Percentiles rank a stretch among this genome's conserved stretches.
Conservation (phyloP, 306 rosid species). For the Lupinus albus region DNA sequence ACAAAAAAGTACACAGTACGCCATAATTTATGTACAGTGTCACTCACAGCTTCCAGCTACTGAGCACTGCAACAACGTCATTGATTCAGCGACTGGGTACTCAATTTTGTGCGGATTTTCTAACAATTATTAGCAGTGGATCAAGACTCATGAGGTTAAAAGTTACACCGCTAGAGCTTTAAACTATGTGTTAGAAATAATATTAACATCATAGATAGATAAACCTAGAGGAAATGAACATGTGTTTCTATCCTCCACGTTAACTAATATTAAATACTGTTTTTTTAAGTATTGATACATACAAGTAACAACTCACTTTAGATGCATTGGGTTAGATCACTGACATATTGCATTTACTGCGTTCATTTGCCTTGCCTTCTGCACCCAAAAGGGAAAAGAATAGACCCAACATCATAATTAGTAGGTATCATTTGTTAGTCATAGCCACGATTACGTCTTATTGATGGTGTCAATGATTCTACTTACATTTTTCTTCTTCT, state of each 20-base stretch:
- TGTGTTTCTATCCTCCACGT: conserved; percentile 3
- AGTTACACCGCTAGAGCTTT: not conserved
- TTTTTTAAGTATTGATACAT: not conserved
- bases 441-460: not conserved
- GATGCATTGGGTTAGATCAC: conserved; percentile 23
- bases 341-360: conserved; percentile 45
- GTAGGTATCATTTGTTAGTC: conserved; percentile 16
- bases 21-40: not conserved
- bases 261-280: not conserved
- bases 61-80: conserved; percentile 36
- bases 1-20: conserved; percentile 44
- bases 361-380: conserved; percentile 32
- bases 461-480: not conserved
- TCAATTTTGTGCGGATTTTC: conserved; percentile 45
- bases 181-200: not conserved
- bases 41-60: conserved; percentile 26
- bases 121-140: conserved; percentile 7
- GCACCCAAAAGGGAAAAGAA: conserved; percentile 12
- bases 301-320: no score
- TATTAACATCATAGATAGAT: not conserved
- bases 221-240: not conserved
- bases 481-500: no score
- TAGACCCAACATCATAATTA: no score
- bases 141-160: not conserved
- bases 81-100: conserved; percentile 44